A percentile compares a stretch with the other conserved stretches of the same genome.
These are phyloP conservation scores for Orbilia brochopaga DNA, from an alignment of 2,329 filamentous ascomycete species.

Conservation along the genomic window DNA sequence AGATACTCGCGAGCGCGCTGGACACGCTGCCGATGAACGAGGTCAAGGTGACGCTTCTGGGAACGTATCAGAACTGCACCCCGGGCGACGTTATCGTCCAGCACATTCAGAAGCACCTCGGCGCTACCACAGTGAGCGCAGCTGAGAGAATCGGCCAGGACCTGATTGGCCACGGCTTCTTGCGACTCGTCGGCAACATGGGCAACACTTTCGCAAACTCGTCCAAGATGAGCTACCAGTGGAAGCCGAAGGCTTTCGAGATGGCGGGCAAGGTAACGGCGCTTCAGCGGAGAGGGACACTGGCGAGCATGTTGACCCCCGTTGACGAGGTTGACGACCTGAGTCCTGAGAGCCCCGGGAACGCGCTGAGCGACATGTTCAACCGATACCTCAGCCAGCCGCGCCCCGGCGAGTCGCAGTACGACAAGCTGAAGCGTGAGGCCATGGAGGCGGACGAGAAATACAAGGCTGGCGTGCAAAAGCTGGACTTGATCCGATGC, in stretches of 20 bases:
- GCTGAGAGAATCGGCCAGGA: conserved; percentile 96
- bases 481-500: conserved; percentile 87
- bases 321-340: conserved; percentile 62
- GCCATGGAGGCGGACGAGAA: conserved; percentile 88
- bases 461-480: conserved; percentile 85
- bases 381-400: conserved; percentile 90
- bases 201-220: conserved; percentile 96
- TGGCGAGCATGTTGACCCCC: conserved; percentile 73
- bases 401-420: conserved; percentile 90
- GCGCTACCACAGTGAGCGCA: conserved; percentile 81
- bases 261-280: conserved; percentile 66
- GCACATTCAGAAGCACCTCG: conserved; percentile 88
- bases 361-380: conserved; percentile 86
- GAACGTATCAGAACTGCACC: conserved; percentile 92
- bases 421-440: conserved; percentile 84
- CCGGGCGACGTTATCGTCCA: conserved; percentile 92
- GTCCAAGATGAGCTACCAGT: conserved; percentile 96
- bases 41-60: conserved; percentile 92
- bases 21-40: conserved; percentile 85
- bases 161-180: conserved; percentile 80
- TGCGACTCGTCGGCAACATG: conserved; percentile 90
- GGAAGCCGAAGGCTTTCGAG: conserved; percentile 90
- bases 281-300: conserved; percentile 83
- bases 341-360: conserved; percentile 76
- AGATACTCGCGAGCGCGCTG: conserved; percentile 84